These are phyloP conservation scores for Grosmannia clavigera DNA, from an alignment of 2,329 filamentous ascomycete genomes.

Conservation along the genomic window DNA sequence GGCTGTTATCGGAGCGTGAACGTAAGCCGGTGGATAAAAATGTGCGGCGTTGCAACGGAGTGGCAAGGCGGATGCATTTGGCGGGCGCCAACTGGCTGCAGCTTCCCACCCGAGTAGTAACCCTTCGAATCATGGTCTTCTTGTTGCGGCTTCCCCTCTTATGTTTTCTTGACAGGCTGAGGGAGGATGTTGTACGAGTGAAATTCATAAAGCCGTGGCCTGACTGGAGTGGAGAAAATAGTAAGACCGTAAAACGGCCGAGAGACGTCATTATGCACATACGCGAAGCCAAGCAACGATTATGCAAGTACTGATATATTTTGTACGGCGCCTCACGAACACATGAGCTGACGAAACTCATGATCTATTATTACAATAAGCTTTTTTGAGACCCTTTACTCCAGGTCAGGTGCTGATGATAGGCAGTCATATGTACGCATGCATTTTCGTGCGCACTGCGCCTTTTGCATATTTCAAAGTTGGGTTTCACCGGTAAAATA, in stretches of 20 bases:
- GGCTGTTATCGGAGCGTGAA: background rate
- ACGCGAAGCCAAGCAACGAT: background rate
- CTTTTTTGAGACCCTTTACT: no score
- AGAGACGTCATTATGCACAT: background rate
- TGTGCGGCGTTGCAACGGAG: background rate
- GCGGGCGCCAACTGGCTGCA: background rate
- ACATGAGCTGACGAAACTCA: background rate
- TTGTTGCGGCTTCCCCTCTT: background rate
- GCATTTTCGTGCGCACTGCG: background rate
- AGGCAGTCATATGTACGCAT: background rate
- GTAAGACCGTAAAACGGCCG: background rate
- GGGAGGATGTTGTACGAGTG: background rate
- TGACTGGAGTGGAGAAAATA: background rate
- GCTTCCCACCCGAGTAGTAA: slow-evolving; percentile 15
- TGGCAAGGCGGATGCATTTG: background rate
- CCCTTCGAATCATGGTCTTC: slow-evolving; percentile 18
- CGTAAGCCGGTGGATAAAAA: background rate
- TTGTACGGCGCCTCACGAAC: background rate
- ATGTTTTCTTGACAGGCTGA: background rate
- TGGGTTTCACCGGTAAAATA: background rate
- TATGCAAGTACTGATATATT: background rate
- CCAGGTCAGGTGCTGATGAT: background rate
- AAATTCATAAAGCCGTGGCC: background rate
- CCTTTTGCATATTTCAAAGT: background rate
- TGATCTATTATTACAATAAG: background rate